These are phyloP conservation scores for Rhodomyrtus psidioides DNA, from an alignment of 441 rosid species.

Conservation along the genomic window DNA sequence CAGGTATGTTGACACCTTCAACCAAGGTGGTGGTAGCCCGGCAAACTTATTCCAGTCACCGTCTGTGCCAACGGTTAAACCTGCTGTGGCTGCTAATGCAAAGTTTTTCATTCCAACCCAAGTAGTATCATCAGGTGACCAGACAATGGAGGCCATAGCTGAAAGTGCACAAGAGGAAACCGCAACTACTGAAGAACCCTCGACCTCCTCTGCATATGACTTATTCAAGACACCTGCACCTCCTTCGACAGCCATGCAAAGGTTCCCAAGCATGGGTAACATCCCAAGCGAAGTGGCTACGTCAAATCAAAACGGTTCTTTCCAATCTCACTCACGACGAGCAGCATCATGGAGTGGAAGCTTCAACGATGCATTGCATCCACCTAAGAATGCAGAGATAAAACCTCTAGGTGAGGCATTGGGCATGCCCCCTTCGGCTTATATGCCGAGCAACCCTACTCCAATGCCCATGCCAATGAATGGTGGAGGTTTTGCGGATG, in stretches of 20 bases:
- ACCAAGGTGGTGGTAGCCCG: slow-evolving; percentile 50
- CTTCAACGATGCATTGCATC: slow-evolving; percentile 26
- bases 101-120: slow-evolving; percentile 82
- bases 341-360: slow-evolving; percentile 94
- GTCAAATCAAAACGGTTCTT: slow-evolving; percentile 16
- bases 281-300: slow-evolving; percentile 24
- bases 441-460: slow-evolving; percentile 19
- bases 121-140: slow-evolving; percentile 26
- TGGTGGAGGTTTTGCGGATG: slow-evolving; percentile 55
- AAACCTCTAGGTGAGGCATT: slow-evolving; percentile 26
- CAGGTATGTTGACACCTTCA: slow-evolving; percentile 83
- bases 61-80: slow-evolving; percentile 53
- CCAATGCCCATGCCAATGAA: slow-evolving; percentile 16
- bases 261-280: slow-evolving; percentile 73
- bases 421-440: slow-evolving; percentile 28
- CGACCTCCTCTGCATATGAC: slow-evolving; percentile 23
- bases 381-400: slow-evolving; percentile 18
- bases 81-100: slow-evolving; percentile 57
- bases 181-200: slow-evolving; percentile 29
- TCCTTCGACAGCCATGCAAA: slow-evolving; percentile 34
- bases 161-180: slow-evolving; percentile 42
- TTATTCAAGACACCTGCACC: slow-evolving; percentile 31
- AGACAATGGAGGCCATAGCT: slow-evolving; percentile 33
- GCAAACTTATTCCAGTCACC: slow-evolving; percentile 68
- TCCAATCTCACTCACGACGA: slow-evolving; percentile 45